Conservation (phyloP, 2,329 filamentous ascomycete species). For the Aspergillus awamori region DNA sequence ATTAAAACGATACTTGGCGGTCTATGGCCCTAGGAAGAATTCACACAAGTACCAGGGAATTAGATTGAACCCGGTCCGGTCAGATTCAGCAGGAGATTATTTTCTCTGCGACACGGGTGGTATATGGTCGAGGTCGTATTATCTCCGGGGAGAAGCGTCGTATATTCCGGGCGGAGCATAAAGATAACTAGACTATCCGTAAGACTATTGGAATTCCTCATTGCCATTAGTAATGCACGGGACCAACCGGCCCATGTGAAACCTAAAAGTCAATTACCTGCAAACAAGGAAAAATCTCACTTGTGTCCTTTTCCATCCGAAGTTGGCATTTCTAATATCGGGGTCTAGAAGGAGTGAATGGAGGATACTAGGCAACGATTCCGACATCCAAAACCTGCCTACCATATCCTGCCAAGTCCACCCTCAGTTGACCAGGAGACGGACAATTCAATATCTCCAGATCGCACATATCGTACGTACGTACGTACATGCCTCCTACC, state of each 20-base stretch:
- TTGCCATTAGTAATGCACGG: neutral
- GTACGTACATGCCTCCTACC: neutral
- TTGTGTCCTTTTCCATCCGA: neutral
- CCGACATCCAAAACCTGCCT: neutral
- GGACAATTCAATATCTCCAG: neutral
- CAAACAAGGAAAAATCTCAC: neutral
- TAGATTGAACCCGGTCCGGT: neutral
- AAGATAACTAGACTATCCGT: neutral
- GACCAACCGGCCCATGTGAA: conserved; percentile 5
- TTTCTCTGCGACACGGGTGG: neutral
- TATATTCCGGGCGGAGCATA: neutral
- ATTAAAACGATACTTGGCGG: neutral
- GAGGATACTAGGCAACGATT: neutral
- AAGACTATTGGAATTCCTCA: neutral
- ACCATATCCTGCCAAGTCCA: neutral
- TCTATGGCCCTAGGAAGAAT: neutral
- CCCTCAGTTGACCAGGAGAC: neutral
- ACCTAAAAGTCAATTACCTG: conserved; percentile 1
- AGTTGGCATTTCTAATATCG: neutral
- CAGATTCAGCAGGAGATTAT: neutral
- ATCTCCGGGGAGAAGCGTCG: neutral
- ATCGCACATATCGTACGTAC: neutral
- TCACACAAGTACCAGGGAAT: neutral
- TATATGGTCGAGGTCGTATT: neutral
- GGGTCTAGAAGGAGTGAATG: neutral